Conservation (phyloP, 2,329 filamentous ascomycete species). For the Pseudogymnoascus sp. region DNA sequence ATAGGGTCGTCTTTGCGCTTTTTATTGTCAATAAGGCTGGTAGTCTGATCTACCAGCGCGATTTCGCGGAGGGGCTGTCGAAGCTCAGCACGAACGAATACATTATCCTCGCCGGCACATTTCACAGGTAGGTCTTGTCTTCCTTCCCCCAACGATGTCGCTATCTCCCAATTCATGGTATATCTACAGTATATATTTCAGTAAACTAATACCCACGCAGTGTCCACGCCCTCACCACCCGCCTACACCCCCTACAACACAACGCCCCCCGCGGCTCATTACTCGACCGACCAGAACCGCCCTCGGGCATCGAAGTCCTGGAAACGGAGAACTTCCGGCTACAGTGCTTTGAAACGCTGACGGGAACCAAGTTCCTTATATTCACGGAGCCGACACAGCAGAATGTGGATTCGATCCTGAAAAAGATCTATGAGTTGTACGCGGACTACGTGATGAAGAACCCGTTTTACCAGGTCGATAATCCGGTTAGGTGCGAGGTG, state of each 20-base stretch:
- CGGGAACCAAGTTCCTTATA: constrained; percentile 88
- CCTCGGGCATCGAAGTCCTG: constrained; percentile 80
- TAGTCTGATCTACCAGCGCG: constrained; percentile 90
- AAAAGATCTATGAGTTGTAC: constrained; percentile 88
- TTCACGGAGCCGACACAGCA: constrained; percentile 75
- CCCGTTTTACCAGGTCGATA: constrained; percentile 95
- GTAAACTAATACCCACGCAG: constrained; percentile 30
- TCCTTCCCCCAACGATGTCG: constrained; percentile 8
- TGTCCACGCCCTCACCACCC: constrained; percentile 60
- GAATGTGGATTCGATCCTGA: constrained; percentile 76
- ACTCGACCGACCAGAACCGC: constrained; percentile 44
- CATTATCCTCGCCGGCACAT: constrained; percentile 91
- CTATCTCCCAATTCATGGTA: not conserved
- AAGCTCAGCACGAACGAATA: constrained; percentile 94
- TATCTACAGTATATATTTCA: not conserved
- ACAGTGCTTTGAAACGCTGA: constrained; percentile 92
- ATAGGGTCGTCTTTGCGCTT: constrained; percentile 86
- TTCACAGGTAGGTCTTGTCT: constrained; percentile 64
- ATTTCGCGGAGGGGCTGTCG: constrained; percentile 78
- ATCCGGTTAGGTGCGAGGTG: constrained; percentile 90
- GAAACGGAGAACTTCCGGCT: constrained; percentile 91
- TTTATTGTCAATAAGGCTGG: constrained; percentile 99
- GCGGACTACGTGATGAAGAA: constrained; percentile 99
- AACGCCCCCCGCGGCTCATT: constrained; percentile 32
- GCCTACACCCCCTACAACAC: constrained; percentile 59